Percentiles rank a stretch among this genome's conserved stretches.
phyloP scores from a whole-genome alignment of 345 rosid species.

The Mallotus nudiflorus region DNA sequence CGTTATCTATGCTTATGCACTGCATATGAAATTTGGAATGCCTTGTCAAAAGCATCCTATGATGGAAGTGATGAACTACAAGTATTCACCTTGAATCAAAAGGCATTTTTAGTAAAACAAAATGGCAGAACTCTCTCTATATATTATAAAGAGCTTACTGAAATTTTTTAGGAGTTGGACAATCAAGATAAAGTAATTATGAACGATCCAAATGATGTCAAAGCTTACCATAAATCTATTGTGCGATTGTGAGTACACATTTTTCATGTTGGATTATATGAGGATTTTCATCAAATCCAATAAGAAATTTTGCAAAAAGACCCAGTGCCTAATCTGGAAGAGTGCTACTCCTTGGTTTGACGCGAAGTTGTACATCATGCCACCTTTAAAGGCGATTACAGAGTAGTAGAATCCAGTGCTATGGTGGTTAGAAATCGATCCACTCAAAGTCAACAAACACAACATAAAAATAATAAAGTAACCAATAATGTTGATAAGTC shows the following conservation, averaged over 20 bases:
- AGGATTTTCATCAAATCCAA: not conserved
- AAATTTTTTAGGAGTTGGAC: not conserved
- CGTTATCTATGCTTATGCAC: not conserved
- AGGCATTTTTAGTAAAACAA: not conserved
- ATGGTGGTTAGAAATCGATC: not conserved
- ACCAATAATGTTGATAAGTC: not conserved
- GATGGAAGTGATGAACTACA: constrained; percentile 1
- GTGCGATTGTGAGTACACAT: not conserved
- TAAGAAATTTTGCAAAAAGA: not conserved
- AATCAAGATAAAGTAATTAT: not conserved
- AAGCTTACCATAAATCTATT: not conserved
- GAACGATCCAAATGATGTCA: not conserved
- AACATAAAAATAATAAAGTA: not conserved
- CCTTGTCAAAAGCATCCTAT: not conserved
- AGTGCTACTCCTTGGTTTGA: not conserved
- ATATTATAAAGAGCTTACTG: not conserved
- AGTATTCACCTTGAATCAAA: not conserved
- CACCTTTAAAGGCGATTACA: not conserved
- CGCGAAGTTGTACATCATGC: not conserved
- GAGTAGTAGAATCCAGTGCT: not conserved
- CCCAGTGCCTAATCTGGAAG: not conserved
- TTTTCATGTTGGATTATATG: not conserved
- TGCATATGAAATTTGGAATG: not conserved
- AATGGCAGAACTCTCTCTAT: not conserved
- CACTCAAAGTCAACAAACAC: not conserved